Evolutionary conservation across 108 stramenopile species (phyloP), one percentile per base, ranked within the genome.

Genomic region (Poteriospumella lacustris): DNA sequence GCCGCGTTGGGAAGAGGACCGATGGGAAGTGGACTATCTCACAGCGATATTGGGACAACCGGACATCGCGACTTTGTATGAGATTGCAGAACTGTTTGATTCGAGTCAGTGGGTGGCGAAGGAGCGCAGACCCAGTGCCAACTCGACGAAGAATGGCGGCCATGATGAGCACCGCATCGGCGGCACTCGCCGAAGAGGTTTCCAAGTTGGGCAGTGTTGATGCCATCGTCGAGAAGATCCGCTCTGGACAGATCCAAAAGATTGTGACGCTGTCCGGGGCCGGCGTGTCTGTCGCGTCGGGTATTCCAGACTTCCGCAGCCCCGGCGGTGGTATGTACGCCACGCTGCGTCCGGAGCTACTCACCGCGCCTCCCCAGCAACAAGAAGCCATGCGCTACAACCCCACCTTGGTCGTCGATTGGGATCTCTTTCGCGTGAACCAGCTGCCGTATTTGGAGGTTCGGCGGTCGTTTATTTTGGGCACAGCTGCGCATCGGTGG

Each of bases 321-420:
- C 83, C 90, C 0, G 89, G 89, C 28, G 92, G 92, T 26, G 92
- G 92, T 26, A 89, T 93, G 87, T 93, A 91, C 76, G 89, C 88
- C 43, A 90, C 89, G 33, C 77, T 92, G 29, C 79, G 84, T 0
- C 87, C 91, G 3, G 85, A 89, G 42, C 79, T 91, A 19, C 83
- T 92, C 47, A 89, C 91, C 3, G 90, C 89, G 38, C 84, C 90
- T 2, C 52, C 77, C 39, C 42, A 67, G 42, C 85, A 92, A 79
- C 82, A 87, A 3, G 76, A 64, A 26, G 40, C 75, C 58, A 91
- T 91, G 89, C 75, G 68, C 47, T 31, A 26, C 9, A 85, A 92
- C 79, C 90, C 90, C 29, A 89, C 87, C 1, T 75, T 79, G 44
- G 90, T 87, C 3, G 58, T 92, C 58, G 87, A 89, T 44, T 87